A percentile compares a stretch with the other conserved stretches of the same genome.
Evolutionary conservation across 495 filamentous ascomycete species (phyloP).

Genomic region (Penicillium robsamsonii): DNA sequence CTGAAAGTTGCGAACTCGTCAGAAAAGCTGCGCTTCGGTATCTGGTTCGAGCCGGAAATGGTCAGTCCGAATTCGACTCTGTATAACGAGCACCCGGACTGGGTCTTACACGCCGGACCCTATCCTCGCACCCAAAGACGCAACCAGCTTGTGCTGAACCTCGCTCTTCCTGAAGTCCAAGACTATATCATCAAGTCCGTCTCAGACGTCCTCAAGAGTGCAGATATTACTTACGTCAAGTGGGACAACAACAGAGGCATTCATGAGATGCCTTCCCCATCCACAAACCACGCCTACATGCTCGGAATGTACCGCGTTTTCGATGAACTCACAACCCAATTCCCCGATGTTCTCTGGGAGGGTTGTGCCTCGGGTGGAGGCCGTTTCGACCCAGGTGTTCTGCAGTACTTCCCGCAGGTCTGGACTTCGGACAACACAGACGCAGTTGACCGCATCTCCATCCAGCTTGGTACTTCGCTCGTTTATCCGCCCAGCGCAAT

Average conservation of each 20-base stretch:
- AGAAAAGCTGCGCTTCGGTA: conserved; percentile 47
- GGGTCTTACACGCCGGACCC: conserved; percentile 50
- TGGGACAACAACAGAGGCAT: conserved; percentile 60
- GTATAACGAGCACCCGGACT: conserved; percentile 53
- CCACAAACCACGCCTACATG: conserved; percentile 51
- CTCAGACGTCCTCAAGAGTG: conserved; percentile 44
- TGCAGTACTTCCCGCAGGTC: conserved; percentile 57
- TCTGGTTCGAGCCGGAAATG: conserved; percentile 61
- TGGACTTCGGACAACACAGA: conserved; percentile 60
- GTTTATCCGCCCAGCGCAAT: conserved; percentile 55
- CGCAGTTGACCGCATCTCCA: conserved; percentile 49
- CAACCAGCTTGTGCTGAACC: conserved; percentile 53
- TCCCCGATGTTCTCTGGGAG: conserved; percentile 56
- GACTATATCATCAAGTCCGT: conserved; percentile 52
- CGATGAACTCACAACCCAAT: conserved; percentile 48
- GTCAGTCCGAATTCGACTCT: conserved; percentile 54
- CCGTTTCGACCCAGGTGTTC: conserved; percentile 52
- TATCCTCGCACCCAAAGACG: conserved; percentile 51
- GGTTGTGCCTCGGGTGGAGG: conserved; percentile 57
- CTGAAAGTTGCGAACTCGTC: conserved; percentile 43
- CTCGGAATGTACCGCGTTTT: conserved; percentile 55
- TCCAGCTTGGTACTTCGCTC: conserved; percentile 54
- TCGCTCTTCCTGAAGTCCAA: conserved; percentile 53
- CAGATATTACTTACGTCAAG: conserved; percentile 53
- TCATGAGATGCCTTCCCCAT: conserved; percentile 49